Conservation (phyloP, 1,284 basidiomycete genomes). For the Schizophyllum amplum region DNA sequence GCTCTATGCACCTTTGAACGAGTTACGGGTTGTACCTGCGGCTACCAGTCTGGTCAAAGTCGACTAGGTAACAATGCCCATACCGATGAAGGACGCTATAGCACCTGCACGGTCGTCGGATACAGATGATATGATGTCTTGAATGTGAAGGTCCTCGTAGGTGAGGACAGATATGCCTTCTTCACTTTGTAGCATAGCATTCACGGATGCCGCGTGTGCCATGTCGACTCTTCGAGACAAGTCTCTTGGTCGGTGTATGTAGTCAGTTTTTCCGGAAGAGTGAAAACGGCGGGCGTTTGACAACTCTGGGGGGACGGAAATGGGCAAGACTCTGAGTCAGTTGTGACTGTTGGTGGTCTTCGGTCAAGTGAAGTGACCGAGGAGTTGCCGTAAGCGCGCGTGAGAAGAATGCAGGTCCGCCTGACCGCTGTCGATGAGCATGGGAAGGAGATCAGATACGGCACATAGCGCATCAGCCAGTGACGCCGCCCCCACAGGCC, state of each 20-base stretch:
- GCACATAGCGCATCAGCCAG: neutral
- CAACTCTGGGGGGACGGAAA: no score
- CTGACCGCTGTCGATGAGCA: neutral
- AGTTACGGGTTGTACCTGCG: constrained; percentile 34
- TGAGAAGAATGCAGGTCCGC: no score
- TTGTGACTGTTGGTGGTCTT: no score
- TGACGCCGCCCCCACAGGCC: neutral
- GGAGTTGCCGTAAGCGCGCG: no score
- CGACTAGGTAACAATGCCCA: constrained; percentile 4
- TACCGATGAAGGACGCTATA: constrained; percentile 64
- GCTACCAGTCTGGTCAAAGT: constrained; percentile 1
- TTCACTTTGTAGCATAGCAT: constrained; percentile 34
- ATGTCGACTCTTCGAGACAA: no score
- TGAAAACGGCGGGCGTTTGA: no score
- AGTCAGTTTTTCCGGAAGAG: neutral
- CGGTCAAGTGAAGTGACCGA: no score
- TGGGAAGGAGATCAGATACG: neutral
- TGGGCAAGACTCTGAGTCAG: no score
- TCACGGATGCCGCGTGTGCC: constrained; percentile 35
- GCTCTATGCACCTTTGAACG: constrained; percentile 37
- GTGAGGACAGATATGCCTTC: constrained; percentile 50
- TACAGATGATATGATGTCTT: constrained; percentile 53
- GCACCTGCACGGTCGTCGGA: constrained; percentile 61
- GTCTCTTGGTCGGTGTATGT: no score
- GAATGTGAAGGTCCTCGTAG: constrained; percentile 36